Evolutionary conservation across 768 basidiomycete genomes (phyloP).

Genomic region (Naematelia encephala): DNA sequence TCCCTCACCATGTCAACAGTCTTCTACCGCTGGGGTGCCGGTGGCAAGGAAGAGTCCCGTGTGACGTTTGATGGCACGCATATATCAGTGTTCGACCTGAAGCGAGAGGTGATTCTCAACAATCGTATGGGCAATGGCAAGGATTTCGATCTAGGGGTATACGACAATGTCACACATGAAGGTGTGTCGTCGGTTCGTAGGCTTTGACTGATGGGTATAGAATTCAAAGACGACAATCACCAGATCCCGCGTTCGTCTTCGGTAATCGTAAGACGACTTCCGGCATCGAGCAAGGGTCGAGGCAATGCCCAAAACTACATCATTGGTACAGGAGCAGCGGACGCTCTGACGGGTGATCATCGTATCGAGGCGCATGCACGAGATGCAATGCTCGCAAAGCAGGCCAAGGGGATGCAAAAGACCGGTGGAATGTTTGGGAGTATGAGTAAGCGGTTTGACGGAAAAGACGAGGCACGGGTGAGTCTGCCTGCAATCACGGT

Average conservation of each 20-base stretch:
- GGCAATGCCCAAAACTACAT: constrained; percentile 53
- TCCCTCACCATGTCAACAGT: constrained; percentile 65
- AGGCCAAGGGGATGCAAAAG: constrained; percentile 24
- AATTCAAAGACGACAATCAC: constrained; percentile 84
- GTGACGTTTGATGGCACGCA: constrained; percentile 98
- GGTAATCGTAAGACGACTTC: constrained; percentile 85
- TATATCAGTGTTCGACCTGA: constrained; percentile 98
- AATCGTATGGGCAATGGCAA: constrained; percentile 86
- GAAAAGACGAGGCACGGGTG: constrained; percentile 62
- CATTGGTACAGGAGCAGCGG: constrained; percentile 42
- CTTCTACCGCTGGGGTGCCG: constrained; percentile 94
- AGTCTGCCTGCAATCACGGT: neutral
- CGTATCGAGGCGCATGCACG: constrained; percentile 42
- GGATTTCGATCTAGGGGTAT: constrained; percentile 90
- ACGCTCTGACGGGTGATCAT: constrained; percentile 60
- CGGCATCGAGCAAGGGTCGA: constrained; percentile 56
- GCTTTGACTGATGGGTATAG: constrained; percentile 52
- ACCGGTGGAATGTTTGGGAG: constrained; percentile 34
- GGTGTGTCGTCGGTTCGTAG: constrained; percentile 56
- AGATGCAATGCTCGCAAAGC: constrained; percentile 42
- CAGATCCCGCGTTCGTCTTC: constrained; percentile 94
- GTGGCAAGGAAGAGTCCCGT: constrained; percentile 83
- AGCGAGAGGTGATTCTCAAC: constrained; percentile 94
- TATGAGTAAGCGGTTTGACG: constrained; percentile 87
- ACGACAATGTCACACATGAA: constrained; percentile 80